These are phyloP conservation scores for Candida piceae DNA, from an alignment of 805 yeast species.

Conservation along the genomic window DNA sequence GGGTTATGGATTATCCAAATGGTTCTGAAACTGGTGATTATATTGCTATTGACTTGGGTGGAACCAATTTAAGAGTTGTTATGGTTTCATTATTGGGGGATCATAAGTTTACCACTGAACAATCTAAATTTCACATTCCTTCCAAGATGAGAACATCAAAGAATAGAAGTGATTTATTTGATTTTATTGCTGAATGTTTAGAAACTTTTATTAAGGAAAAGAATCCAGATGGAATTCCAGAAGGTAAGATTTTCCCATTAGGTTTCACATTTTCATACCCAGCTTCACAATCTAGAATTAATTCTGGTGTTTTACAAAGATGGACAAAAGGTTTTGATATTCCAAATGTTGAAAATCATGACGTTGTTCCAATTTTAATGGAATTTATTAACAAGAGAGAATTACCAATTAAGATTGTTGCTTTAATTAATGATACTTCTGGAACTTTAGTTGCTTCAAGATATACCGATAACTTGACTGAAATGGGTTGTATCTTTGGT, in stretches of 20 bases:
- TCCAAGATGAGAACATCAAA: conserved; percentile 71
- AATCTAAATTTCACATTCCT: conserved; percentile 84
- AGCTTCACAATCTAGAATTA: conserved; percentile 73
- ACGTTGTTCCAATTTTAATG: conserved; percentile 89
- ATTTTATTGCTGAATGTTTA: conserved; percentile 82
- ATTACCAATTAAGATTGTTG: conserved; percentile 85
- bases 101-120: conserved; percentile 80
- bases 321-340: conserved; percentile 99
- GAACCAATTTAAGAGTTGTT: conserved; percentile 58
- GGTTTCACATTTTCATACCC: conserved; percentile 98
- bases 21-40: conserved; percentile 56
- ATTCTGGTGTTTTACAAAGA: conserved; percentile 84
- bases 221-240: conserved; percentile 63
- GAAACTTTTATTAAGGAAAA: conserved; percentile 62
- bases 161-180: conserved; percentile 72
- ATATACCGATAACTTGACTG: conserved; percentile 85
- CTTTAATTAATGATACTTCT: conserved; percentile 94
- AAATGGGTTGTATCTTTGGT: conserved; percentile 97
- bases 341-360: conserved; percentile 90
- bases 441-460: conserved; percentile 96
- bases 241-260: conserved; percentile 57
- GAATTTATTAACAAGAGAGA: conserved; percentile 58
- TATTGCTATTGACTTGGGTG: conserved; percentile 58
- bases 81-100: conserved; percentile 57
- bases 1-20: conserved; percentile 57